Conservation (phyloP, 2,329 filamentous ascomycete genomes). For the Cadophora sp. region DNA sequence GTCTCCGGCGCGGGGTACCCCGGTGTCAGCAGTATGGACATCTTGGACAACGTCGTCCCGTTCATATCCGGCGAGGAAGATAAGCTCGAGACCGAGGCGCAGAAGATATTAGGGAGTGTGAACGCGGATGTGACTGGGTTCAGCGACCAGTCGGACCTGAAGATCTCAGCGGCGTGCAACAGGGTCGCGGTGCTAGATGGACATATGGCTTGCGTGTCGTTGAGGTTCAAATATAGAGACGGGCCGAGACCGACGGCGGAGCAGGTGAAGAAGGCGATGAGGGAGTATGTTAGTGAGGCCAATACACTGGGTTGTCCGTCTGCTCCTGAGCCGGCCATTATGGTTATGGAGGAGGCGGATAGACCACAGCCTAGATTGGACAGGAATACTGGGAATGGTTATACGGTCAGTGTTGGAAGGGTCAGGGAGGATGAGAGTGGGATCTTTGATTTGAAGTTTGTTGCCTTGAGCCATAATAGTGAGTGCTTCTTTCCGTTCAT, state of each 20-base stretch:
- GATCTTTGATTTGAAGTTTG: conserved; percentile 95
- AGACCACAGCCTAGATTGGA: conserved; percentile 91
- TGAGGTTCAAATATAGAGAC: conserved; percentile 75
- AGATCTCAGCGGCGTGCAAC: conserved; percentile 88
- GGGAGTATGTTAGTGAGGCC: conserved; percentile 82
- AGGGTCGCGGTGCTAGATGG: conserved; percentile 95
- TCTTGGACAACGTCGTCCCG: conserved; percentile 94
- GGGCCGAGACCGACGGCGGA: conserved; percentile 73
- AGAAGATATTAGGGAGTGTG: conserved; percentile 87
- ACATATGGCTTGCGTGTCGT: conserved; percentile 91
- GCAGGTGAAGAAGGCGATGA: conserved; percentile 79
- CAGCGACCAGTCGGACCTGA: conserved; percentile 74
- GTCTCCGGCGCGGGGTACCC: conserved; percentile 92
- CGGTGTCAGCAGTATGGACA: conserved; percentile 91
- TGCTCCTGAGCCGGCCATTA: conserved; percentile 81
- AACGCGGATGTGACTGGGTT: conserved; percentile 77
- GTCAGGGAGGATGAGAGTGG: conserved; percentile 81
- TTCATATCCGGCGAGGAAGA: conserved; percentile 95
- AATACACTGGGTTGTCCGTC: conserved; percentile 86
- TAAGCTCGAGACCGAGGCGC: conserved; percentile 92
- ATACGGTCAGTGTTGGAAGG: conserved; percentile 89
- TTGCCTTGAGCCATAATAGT: conserved; percentile 85
- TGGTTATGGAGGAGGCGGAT: conserved; percentile 88
- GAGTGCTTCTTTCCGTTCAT: conserved; percentile 27
- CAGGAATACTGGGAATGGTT: conserved; percentile 82